A percentile compares a stretch with the other conserved stretches of the same genome.
phyloP scores from a whole-genome alignment of 768 basidiomycete genomes.

The Termitomyces heimii region DNA sequence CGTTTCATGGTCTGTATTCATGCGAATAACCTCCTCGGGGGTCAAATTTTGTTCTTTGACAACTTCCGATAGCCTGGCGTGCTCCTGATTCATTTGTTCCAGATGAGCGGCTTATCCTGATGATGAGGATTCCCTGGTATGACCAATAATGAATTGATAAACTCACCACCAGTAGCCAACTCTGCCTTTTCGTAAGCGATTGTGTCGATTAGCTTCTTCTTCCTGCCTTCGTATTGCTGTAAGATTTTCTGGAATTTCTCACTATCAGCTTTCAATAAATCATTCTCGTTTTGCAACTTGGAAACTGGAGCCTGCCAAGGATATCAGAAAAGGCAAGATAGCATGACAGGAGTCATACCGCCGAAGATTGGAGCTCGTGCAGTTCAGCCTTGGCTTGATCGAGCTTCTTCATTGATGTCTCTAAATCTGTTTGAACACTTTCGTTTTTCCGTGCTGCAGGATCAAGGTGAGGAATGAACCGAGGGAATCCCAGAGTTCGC shows the following conservation, averaged over 20 bases:
- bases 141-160: not conserved
- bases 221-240: constrained; percentile 61
- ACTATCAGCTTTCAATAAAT: constrained; percentile 63
- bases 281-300: constrained; percentile 56
- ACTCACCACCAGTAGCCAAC: constrained; percentile 46
- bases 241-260: constrained; percentile 77
- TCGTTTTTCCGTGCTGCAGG: constrained; percentile 64
- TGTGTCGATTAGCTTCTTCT: constrained; percentile 60
- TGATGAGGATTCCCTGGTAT: not conserved
- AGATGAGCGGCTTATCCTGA: constrained; percentile 48
- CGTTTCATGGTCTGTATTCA: constrained; percentile 86
- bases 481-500: not conserved
- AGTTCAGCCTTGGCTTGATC: constrained; percentile 44
- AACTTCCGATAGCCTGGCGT: constrained; percentile 52
- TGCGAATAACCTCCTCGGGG: constrained; percentile 84
- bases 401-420: constrained; percentile 45
- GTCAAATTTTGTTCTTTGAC: constrained; percentile 87
- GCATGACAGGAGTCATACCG: constrained; percentile 30
- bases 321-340: constrained; percentile 1
- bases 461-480: constrained; percentile 3
- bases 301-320: constrained; percentile 49
- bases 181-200: constrained; percentile 67
- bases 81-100: constrained; percentile 58
- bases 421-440: constrained; percentile 56
- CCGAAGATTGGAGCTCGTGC: constrained; percentile 54